Base-by-base conservation (phyloP, 78 protist genomes). In the Protostelium mycophagum region DNA sequence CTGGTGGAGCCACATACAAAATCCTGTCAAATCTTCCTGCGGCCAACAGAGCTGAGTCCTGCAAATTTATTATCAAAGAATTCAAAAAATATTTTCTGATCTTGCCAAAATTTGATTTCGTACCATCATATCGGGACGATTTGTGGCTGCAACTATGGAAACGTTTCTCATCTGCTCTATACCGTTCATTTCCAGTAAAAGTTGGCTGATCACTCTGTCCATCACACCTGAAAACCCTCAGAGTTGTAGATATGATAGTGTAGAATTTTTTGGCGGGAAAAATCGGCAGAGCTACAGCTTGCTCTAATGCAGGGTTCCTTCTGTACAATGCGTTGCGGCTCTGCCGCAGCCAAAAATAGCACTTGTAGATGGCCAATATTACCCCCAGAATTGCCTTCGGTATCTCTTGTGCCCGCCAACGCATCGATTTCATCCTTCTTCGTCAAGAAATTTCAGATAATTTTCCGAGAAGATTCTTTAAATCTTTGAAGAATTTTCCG, bases 131-230 rank as follows among this genome's bases (percentile, higher is more conserved):
- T 98, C 99, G 0, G 98, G 99, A 29, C 99, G 88, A 88, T 98
- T 98, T 37, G 99, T 98, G 1, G 99, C 99, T 28, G 98, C 99
- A 0, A 98, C 90, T 31, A 98, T 94, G 28, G 94, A 37, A 5
- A 98, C 99, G 37, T 63, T 36, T 1, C 35, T 34, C 31, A 96
- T 88, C 34, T 97, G 96, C 36, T 63, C 92, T 16, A 98, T 86
- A 36, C 99, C 99, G 89, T 98, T 99, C 96, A 98, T 89, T 91
- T 98, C 99, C 25, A 91, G 90, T 37, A 98, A 94, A 10, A 98
- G 93, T 85, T 97, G 98, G 29, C 94, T 36, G 5, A 98, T 91
- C 28, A 98, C 98, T 0, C 99, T 90, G 63, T 96, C 98, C 0
- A 16, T 25, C 31, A 89, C 90, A 25, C 95, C n/a, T n/a, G n/a